These are phyloP conservation scores for Phytophthora hybrid DNA, from an alignment of 352 stramenopile species.

Conservation along the genomic window DNA sequence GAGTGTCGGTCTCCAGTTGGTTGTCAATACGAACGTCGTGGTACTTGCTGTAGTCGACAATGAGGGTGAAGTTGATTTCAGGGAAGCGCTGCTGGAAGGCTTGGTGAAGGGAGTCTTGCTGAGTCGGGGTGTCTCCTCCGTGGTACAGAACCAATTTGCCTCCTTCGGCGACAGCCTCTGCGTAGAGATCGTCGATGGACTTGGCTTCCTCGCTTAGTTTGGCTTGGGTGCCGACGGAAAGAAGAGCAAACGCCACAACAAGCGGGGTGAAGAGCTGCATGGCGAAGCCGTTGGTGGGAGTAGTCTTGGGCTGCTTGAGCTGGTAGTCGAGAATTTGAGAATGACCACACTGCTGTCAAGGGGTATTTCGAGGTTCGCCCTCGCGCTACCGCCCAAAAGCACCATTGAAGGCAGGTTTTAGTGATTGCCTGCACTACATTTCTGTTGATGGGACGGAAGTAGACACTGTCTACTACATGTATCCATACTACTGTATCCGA, in stretches of 20 bases:
- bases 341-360: conserved; percentile 17
- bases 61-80: conserved; percentile 64
- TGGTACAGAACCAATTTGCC: conserved; percentile 56
- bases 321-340: conserved; percentile 23
- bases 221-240: conserved; percentile 31
- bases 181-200: conserved; percentile 27
- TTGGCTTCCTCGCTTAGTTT: conserved; percentile 50
- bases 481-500: no score
- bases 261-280: conserved; percentile 25
- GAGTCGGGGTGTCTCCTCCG: conserved; percentile 45
- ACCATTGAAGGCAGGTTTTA: not conserved
- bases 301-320: conserved; percentile 10
- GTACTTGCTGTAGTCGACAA: conserved; percentile 72
- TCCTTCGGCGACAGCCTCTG: conserved; percentile 43
- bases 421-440: conserved; percentile 4
- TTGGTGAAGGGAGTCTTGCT: conserved; percentile 35
- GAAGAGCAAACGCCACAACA: conserved; percentile 11
- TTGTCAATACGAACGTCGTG: conserved; percentile 72
- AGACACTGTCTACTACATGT: no score
- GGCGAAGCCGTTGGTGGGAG: not conserved
- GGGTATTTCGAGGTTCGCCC: not conserved
- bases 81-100: conserved; percentile 46
- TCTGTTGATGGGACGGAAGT: conserved; percentile 1
- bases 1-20: conserved; percentile 51
- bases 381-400: not conserved